Percentiles rank a stretch among this genome's conserved stretches.
These are phyloP conservation scores for Rhododendron mucronatum DNA, from an alignment of 148 eudicot species.

Conservation along the genomic window DNA sequence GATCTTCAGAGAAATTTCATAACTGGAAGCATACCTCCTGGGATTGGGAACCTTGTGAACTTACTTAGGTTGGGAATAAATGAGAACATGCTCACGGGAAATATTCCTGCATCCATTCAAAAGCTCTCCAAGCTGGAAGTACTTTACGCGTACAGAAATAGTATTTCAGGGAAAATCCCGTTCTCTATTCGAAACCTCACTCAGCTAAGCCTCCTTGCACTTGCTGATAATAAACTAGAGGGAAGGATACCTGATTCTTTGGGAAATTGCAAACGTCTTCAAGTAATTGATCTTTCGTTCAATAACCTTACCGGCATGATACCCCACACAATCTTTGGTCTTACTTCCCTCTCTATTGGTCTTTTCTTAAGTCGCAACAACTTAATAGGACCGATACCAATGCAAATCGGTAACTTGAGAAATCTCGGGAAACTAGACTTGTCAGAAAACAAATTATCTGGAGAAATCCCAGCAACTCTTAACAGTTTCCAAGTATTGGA, in stretches of 20 bases:
- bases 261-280: not conserved
- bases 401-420: no score
- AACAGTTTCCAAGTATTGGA: no score
- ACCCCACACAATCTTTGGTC: not conserved
- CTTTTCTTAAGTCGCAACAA: not conserved
- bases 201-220: not conserved
- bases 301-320: constrained; percentile 3
- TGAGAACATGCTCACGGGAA: not conserved
- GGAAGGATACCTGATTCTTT: not conserved
- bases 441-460: no score
- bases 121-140: not conserved
- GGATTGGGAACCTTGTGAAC: constrained; percentile 3
- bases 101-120: constrained; percentile 11
- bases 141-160: no score
- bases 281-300: not conserved
- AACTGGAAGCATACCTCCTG: constrained; percentile 8
- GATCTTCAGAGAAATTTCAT: not conserved
- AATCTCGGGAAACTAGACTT: no score
- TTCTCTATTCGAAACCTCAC: not conserved
- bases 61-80: not conserved
- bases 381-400: no score
- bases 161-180: not conserved
- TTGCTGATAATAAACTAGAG: not conserved
- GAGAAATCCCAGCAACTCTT: no score
- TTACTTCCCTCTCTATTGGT: not conserved